Evolutionary conservation across 768 basidiomycete species (phyloP).

Genomic region (Russula virescens): DNA sequence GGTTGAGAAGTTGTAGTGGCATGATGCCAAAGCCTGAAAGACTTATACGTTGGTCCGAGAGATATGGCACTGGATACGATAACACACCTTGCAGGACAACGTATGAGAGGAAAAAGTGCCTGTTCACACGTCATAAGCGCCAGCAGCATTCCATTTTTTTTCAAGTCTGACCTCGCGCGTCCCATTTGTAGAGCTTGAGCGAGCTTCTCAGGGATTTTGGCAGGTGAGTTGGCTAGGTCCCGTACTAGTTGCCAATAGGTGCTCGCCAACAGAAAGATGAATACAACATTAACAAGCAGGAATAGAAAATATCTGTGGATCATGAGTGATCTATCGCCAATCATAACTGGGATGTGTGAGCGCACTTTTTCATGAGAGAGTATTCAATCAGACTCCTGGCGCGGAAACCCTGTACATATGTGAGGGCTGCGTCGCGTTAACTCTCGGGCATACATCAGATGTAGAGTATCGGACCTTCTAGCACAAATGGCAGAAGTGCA

Average conservation of each 20-base stretch:
- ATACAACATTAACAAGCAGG: slow-evolving; percentile 86
- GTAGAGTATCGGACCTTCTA: slow-evolving; percentile 58
- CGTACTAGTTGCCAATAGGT: slow-evolving; percentile 89
- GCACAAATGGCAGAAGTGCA: slow-evolving; percentile 77
- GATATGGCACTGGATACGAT: background rate
- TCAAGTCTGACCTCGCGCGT: slow-evolving; percentile 50
- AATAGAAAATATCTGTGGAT: slow-evolving; percentile 82
- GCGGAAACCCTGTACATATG: slow-evolving; percentile 85
- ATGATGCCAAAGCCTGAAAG: slow-evolving; percentile 78
- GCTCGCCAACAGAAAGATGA: slow-evolving; percentile 87
- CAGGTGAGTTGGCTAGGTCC: slow-evolving; percentile 89
- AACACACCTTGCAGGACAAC: slow-evolving; percentile 71
- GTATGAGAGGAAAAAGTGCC: slow-evolving; percentile 81
- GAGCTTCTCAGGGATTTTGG: slow-evolving; percentile 90
- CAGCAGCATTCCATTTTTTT: slow-evolving; percentile 13
- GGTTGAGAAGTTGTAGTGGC: slow-evolving; percentile 90
- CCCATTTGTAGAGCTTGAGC: slow-evolving; percentile 77
- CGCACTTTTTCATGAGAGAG: slow-evolving; percentile 85
- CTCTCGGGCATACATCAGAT: background rate
- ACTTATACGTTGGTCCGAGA: slow-evolving; percentile 9
- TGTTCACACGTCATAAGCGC: slow-evolving; percentile 26
- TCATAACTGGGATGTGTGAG: slow-evolving; percentile 19
- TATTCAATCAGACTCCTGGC: slow-evolving; percentile 94
- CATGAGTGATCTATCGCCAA: background rate
- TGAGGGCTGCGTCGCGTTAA: slow-evolving; percentile 43